These are phyloP conservation scores for Mallotus japonicus DNA, from an alignment of 441 rosid species.

Conservation along the genomic window DNA sequence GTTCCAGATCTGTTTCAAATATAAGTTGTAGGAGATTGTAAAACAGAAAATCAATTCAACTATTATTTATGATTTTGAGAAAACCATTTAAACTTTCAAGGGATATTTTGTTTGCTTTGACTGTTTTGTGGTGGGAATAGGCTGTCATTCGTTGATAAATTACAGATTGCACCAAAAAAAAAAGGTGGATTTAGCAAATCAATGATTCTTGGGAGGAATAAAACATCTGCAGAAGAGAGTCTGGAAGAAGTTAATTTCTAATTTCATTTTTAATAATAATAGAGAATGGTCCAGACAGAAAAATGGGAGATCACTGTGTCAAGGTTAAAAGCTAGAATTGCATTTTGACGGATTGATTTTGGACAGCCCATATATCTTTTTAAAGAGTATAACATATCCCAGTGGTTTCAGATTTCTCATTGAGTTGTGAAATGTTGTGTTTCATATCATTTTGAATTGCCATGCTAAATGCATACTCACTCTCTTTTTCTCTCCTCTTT, in stretches of 20 bases:
- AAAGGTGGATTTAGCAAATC: constrained; percentile 1
- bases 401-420: constrained; percentile 13
- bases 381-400: neutral
- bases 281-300: neutral
- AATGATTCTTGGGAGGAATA: neutral
- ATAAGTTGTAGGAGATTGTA: neutral
- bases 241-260: neutral
- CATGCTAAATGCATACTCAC: constrained; percentile 3
- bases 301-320: neutral
- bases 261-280: neutral
- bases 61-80: neutral
- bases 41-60: neutral
- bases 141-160: neutral
- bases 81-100: neutral
- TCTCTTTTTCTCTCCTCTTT: neutral
- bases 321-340: constrained; percentile 7
- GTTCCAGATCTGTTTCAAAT: neutral
- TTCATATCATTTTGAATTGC: constrained; percentile 7
- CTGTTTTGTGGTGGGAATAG: neutral
- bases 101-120: neutral
- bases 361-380: neutral
- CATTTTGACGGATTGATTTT: neutral
- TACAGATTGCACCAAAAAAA: neutral
- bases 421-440: constrained; percentile 7
- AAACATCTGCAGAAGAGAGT: neutral